phyloP scores from a whole-genome alignment of 2,329 filamentous ascomycete species.

The Pyrenophora graminea region DNA sequence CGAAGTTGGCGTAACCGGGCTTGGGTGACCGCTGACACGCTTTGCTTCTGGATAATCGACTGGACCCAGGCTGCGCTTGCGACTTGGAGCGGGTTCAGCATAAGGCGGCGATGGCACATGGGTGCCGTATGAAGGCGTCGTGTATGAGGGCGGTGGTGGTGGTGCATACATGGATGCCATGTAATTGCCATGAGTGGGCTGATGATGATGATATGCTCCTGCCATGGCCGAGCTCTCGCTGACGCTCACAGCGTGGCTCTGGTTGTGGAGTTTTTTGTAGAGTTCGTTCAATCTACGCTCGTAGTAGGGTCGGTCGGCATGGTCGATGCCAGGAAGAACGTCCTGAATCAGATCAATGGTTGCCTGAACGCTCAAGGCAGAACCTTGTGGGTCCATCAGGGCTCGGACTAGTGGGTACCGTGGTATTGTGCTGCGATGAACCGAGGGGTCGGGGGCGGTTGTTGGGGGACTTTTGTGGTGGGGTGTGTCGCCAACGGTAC shows the following conservation, averaged over 20 bases:
- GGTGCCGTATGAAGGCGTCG: neutral
- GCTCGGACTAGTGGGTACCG: neutral
- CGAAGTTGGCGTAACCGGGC: conserved; percentile 28
- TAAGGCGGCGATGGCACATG: conserved; percentile 6
- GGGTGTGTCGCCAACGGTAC: neutral
- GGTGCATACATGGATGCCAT: neutral
- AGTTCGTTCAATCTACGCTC: conserved; percentile 2
- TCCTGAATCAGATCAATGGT: conserved; percentile 7
- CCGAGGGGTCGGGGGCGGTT: neutral
- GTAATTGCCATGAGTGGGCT: neutral
- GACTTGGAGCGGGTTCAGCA: conserved; percentile 13
- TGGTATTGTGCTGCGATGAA: neutral
- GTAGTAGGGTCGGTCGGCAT: conserved; percentile 5
- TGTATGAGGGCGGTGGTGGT: neutral
- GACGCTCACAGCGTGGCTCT: neutral
- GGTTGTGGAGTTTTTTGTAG: neutral
- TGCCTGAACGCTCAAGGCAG: neutral
- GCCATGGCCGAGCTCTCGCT: neutral
- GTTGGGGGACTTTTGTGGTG: neutral
- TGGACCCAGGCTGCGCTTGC: conserved; percentile 32
- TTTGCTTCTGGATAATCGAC: conserved; percentile 29
- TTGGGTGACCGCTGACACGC: conserved; percentile 29
- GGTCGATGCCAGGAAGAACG: conserved; percentile 3
- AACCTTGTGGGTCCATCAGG: neutral
- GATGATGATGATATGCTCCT: neutral